Percentiles rank a stretch among this genome's conserved stretches.
Conservation (phyloP, 768 basidiomycete species). For the Tulasnella sp. region DNA sequence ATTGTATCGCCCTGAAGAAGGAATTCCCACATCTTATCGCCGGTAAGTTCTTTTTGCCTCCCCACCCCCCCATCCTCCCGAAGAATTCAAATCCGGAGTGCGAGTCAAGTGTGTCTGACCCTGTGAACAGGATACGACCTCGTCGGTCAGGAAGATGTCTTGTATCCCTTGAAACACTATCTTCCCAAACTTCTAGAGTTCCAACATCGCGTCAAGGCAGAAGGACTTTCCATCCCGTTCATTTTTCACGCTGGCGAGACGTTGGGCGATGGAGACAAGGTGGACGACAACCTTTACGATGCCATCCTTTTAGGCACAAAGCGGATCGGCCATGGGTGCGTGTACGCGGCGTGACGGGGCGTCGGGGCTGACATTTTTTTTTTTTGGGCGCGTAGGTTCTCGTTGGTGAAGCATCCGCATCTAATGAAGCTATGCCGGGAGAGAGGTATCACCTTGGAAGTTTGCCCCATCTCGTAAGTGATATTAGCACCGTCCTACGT, state of each 20-base stretch:
- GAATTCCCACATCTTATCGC: conserved; percentile 62
- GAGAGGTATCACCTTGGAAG: conserved; percentile 52
- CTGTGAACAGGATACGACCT: conserved; percentile 81
- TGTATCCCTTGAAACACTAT: conserved; percentile 52
- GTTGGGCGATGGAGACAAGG: conserved; percentile 47
- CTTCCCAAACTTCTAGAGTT: conserved; percentile 49
- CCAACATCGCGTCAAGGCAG: conserved; percentile 42
- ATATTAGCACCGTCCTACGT: not conserved
- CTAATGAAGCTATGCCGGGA: conserved; percentile 57
- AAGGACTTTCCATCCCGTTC: conserved; percentile 57
- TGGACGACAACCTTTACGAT: conserved; percentile 63
- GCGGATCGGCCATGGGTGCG: conserved; percentile 70
- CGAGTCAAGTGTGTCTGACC: too few species aligned
- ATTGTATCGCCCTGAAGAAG: conserved; percentile 62
- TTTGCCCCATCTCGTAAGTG: conserved; percentile 72
- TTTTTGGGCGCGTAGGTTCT: too few species aligned
- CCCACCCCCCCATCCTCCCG: too few species aligned
- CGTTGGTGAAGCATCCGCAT: conserved; percentile 64
- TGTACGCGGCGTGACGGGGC: too few species aligned
- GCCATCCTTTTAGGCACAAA: conserved; percentile 68
- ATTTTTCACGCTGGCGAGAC: conserved; percentile 77
- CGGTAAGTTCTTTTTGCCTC: conserved; percentile 30
- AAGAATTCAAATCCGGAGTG: not conserved
- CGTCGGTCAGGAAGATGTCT: conserved; percentile 59
- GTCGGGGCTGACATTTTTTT: too few species aligned